phyloP scores from a whole-genome alignment of 306 rosid species.

The Vicia villosa region DNA sequence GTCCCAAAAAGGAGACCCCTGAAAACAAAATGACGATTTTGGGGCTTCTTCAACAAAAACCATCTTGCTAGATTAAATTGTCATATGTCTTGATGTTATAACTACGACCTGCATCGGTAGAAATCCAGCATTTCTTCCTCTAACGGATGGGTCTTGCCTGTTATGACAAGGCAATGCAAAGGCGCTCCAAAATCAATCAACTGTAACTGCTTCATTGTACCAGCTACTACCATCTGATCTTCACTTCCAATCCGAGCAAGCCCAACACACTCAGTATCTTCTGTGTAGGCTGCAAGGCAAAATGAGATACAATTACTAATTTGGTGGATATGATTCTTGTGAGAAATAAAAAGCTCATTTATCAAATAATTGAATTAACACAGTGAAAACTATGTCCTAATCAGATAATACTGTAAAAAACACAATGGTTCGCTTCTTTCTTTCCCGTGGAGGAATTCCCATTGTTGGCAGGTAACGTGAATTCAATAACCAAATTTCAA shows the following conservation, averaged over 20 bases:
- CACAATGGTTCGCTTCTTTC: not conserved
- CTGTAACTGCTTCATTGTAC: conserved; percentile 73
- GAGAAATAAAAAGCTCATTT: conserved; percentile 2
- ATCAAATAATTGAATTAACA: conserved; percentile 4
- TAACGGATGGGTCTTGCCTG: conserved; percentile 83
- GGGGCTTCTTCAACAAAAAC: not conserved
- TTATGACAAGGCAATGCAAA: conserved; percentile 90
- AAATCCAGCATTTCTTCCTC: conserved; percentile 91
- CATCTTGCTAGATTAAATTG: conserved; percentile 9
- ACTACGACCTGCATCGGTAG: conserved; percentile 48
- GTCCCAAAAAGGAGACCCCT: not conserved
- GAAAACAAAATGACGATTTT: not conserved
- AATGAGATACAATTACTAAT: not conserved
- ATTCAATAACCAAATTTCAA: not conserved
- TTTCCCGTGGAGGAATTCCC: not conserved
- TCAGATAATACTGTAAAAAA: conserved; percentile 5
- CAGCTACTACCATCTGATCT: conserved; percentile 75
- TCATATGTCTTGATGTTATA: conserved; percentile 8
- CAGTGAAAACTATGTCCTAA: conserved; percentile 9
- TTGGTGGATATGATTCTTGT: conserved; percentile 9
- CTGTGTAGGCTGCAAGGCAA: conserved; percentile 58
- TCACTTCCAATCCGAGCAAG: conserved; percentile 89
- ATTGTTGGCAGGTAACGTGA: conserved; percentile 14
- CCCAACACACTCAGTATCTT: conserved; percentile 81
- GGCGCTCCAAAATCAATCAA: conserved; percentile 80